These are phyloP conservation scores for Ramularia endophylla DNA, from an alignment of 2,329 filamentous ascomycete species.

Conservation along the genomic window DNA sequence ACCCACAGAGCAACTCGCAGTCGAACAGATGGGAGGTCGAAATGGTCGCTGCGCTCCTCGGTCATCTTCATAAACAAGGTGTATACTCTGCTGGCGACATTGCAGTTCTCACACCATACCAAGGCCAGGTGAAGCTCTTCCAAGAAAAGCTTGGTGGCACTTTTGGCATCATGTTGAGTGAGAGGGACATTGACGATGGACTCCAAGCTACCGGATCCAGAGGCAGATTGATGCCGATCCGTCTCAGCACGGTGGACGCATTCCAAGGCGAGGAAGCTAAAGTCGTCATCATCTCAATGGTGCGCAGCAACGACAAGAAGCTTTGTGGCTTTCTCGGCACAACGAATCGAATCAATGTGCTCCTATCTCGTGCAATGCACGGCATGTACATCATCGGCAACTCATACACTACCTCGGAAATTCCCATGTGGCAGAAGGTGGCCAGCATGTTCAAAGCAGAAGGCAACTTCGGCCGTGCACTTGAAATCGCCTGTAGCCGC, in stretches of 20 bases:
- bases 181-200: slow-evolving; percentile 55
- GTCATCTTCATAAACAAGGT: slow-evolving; percentile 60
- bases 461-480: slow-evolving; percentile 43
- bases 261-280: slow-evolving; percentile 73
- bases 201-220: slow-evolving; percentile 15
- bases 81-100: slow-evolving; percentile 55
- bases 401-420: slow-evolving; percentile 12
- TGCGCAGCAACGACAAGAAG: slow-evolving; percentile 57
- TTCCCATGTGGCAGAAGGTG: slow-evolving; percentile 61
- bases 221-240: slow-evolving; percentile 31
- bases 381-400: slow-evolving; percentile 62
- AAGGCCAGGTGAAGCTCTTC: slow-evolving; percentile 51
- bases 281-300: slow-evolving; percentile 62
- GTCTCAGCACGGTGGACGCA: slow-evolving; percentile 43
- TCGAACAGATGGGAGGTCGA: slow-evolving; percentile 56
- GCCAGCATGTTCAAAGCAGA: slow-evolving; percentile 44
- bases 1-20: slow-evolving; percentile 34
- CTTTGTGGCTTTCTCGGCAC: slow-evolving; percentile 63
- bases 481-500: slow-evolving; percentile 56
- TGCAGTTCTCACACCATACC: slow-evolving; percentile 62
- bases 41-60: slow-evolving; percentile 57
- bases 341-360: slow-evolving; percentile 62
- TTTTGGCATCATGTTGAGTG: slow-evolving; percentile 57
- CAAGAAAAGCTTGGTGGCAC: slow-evolving; percentile 39
- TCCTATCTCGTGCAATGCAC: slow-evolving; percentile 60